Conservation (phyloP, 2,329 filamentous ascomycete species). For the Fusarium annulatum region DNA sequence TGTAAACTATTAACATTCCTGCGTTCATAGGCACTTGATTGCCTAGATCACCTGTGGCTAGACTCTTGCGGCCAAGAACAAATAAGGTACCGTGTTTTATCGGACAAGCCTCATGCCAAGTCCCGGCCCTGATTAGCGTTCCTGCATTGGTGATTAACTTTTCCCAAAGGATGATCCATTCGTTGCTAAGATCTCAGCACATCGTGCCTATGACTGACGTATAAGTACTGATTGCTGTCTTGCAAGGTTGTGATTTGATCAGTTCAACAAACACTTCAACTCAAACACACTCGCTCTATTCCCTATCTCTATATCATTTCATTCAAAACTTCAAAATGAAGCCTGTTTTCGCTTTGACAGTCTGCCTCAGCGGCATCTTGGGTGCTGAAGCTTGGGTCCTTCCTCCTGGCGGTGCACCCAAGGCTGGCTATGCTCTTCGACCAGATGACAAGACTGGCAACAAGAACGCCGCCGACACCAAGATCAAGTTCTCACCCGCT, state of each 20-base stretch:
- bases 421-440: constrained; percentile 8
- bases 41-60: background rate
- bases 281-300: constrained; percentile 1
- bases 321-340: background rate
- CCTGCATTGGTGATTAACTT: constrained; percentile 3
- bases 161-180: background rate
- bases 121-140: constrained; percentile 17
- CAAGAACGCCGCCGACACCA: background rate
- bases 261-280: background rate
- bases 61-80: constrained; percentile 11
- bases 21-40: background rate
- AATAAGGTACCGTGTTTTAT: background rate
- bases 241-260: rapidly evolving
- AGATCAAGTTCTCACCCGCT: background rate
- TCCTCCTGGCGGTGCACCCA: background rate
- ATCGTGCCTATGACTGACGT: background rate
- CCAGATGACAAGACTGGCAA: background rate
- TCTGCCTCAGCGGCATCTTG: constrained; percentile 2
- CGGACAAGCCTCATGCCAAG: background rate
- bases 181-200: background rate
- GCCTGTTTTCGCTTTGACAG: background rate
- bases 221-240: constrained; percentile 6
- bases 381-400: constrained; percentile 10
- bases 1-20: background rate
- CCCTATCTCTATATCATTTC: background rate